Evolutionary conservation across 139 green algal genomes (phyloP).

Genomic region (Trebouxia sp.): DNA sequence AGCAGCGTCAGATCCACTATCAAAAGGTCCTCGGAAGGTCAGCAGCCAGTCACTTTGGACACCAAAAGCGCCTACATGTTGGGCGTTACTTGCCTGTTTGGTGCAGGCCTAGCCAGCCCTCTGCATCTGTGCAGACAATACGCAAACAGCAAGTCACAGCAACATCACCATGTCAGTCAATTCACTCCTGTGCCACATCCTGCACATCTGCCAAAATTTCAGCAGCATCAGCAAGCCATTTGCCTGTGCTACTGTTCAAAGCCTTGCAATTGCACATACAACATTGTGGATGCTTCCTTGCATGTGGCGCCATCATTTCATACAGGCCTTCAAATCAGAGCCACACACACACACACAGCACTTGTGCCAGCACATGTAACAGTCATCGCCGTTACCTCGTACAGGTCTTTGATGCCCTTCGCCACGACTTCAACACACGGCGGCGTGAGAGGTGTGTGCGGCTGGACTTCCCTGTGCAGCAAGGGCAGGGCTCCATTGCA

Average conservation of each 20-base stretch:
- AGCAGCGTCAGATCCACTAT: constrained; percentile 26
- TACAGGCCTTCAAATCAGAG: too few relatives aligned
- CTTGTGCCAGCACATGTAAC: too few relatives aligned
- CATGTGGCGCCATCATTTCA: too few relatives aligned
- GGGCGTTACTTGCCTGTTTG: not conserved
- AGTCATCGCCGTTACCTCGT: too few relatives aligned
- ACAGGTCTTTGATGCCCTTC: constrained; percentile 70
- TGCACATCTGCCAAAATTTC: not conserved
- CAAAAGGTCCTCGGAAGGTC: constrained; percentile 50
- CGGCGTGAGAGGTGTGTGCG: constrained; percentile 56
- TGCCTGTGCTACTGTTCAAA: too few relatives aligned
- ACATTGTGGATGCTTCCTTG: too few relatives aligned
- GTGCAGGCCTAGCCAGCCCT: not conserved
- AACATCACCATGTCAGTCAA: not conserved
- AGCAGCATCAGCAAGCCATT: not conserved
- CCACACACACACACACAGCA: too few relatives aligned
- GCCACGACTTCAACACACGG: constrained; percentile 65
- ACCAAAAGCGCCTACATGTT: not conserved
- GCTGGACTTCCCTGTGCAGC: constrained; percentile 46
- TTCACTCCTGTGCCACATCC: not conserved
- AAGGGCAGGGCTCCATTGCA: constrained; percentile 13
- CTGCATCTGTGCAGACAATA: too few relatives aligned
- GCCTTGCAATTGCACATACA: too few relatives aligned
- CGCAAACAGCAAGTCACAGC: not conserved
- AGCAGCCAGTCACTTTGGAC: not conserved